These are phyloP conservation scores for Silene conica DNA, from an alignment of 148 eudicot genomes.

Conservation along the genomic window DNA sequence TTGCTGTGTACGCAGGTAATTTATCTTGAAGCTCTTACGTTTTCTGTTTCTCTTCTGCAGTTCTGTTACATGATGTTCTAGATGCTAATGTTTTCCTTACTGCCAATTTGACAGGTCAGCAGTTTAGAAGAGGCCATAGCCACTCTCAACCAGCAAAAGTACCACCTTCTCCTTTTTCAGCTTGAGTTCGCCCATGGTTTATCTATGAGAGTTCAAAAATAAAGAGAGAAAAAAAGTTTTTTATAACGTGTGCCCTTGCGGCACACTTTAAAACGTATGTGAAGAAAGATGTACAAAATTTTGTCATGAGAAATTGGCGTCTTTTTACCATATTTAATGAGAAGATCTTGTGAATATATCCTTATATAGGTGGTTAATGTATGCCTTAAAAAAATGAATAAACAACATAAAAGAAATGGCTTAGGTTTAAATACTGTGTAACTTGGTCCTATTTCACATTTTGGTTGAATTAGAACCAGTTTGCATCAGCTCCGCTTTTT, in stretches of 20 bases:
- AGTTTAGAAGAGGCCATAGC: constrained; percentile 44
- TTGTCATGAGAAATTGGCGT: too few species aligned
- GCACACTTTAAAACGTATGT: too few species aligned
- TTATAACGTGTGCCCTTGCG: too few species aligned
- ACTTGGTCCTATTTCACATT: not conserved
- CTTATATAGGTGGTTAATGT: too few species aligned
- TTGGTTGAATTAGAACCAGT: not conserved
- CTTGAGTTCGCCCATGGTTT: not conserved
- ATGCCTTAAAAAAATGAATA: too few species aligned
- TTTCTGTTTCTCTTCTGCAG: not conserved
- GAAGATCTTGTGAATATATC: too few species aligned
- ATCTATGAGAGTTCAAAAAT: too few species aligned
- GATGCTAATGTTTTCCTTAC: constrained; percentile 4
- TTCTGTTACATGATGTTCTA: not conserved
- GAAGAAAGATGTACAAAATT: too few species aligned
- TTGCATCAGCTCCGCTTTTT: not conserved
- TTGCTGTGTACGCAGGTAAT: constrained; percentile 40
- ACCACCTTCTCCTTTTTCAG: constrained; percentile 14
- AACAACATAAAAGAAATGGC: too few species aligned
- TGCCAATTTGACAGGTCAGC: constrained; percentile 26
- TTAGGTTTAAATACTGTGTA: not conserved
- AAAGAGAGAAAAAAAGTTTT: too few species aligned
- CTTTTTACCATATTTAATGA: too few species aligned
- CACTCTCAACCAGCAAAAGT: constrained; percentile 36
- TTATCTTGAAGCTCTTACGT: not conserved